Percentiles rank a stretch among this genome's conserved stretches.
phyloP scores from a whole-genome alignment of 495 filamentous ascomycete genomes.

The Articulospora tetracladia region DNA sequence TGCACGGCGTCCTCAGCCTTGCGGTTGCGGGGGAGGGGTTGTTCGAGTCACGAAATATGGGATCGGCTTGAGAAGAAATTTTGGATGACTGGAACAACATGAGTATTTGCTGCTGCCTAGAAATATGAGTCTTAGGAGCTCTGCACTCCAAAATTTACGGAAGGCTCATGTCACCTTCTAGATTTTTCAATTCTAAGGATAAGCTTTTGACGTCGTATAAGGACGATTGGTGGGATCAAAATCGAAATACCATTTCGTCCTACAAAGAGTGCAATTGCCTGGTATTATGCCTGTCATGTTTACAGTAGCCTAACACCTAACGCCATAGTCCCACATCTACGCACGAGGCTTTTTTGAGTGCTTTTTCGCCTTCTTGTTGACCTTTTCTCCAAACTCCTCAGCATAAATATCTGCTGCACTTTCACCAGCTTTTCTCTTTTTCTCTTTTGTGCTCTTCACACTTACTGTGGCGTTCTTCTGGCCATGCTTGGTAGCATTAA shows the following conservation, averaged over 20 bases:
- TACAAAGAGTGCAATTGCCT: too few species aligned
- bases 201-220: too few species aligned
- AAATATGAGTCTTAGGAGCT: neutral
- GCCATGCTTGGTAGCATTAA: constrained; percentile 46
- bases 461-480: constrained; percentile 71
- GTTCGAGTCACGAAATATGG: neutral
- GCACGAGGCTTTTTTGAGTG: constrained; percentile 11
- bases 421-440: constrained; percentile 73
- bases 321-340: neutral
- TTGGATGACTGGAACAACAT: neutral
- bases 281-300: too few species aligned
- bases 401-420: constrained; percentile 56
- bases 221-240: too few species aligned
- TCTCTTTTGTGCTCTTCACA: constrained; percentile 63
- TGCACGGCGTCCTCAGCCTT: neutral
- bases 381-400: constrained; percentile 51
- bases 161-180: too few species aligned
- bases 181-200: too few species aligned
- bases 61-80: neutral
- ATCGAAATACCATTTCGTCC: too few species aligned
- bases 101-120: too few species aligned
- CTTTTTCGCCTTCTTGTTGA: constrained; percentile 53
- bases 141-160: too few species aligned
- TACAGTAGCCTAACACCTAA: too few species aligned
- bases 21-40: neutral